Evolutionary conservation across 306 rosid genomes (phyloP).

Genomic region (Senna tora): DNA sequence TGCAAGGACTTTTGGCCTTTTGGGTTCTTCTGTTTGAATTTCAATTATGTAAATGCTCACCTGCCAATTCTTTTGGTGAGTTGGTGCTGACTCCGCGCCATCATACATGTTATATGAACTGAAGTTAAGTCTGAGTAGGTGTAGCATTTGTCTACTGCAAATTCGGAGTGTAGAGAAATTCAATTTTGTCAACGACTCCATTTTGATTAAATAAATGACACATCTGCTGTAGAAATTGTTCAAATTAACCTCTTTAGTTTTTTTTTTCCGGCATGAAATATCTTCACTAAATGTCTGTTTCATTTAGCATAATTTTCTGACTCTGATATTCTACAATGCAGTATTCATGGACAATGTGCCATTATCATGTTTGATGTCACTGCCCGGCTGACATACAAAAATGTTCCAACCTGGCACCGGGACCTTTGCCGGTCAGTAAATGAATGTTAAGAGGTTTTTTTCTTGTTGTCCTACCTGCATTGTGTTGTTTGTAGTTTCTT

Average conservation of each 20-base stretch:
- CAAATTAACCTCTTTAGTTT: background rate
- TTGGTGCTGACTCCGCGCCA: no score
- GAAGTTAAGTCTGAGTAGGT: background rate
- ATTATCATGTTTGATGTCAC: slow-evolving; percentile 85
- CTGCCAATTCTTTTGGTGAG: no score
- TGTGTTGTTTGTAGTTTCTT: background rate
- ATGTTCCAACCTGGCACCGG: slow-evolving; percentile 84
- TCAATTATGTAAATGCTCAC: no score
- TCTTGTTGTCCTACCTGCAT: background rate
- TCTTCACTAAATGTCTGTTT: background rate
- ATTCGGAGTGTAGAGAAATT: background rate
- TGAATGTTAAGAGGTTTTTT: background rate
- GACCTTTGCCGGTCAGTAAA: slow-evolving; percentile 69
- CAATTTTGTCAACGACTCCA: background rate
- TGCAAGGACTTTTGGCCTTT: background rate
- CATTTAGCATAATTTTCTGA: background rate
- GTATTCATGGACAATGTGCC: slow-evolving; percentile 84
- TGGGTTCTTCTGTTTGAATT: background rate
- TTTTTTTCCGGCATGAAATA: background rate
- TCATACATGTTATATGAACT: background rate
- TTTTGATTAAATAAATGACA: background rate
- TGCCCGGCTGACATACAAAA: slow-evolving; percentile 72
- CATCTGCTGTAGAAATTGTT: background rate
- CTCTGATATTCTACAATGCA: slow-evolving; percentile 31
- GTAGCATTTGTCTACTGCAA: background rate